Evolutionary conservation across 169 alveolate species (phyloP).

Genomic region (Plasmodium ovale): DNA sequence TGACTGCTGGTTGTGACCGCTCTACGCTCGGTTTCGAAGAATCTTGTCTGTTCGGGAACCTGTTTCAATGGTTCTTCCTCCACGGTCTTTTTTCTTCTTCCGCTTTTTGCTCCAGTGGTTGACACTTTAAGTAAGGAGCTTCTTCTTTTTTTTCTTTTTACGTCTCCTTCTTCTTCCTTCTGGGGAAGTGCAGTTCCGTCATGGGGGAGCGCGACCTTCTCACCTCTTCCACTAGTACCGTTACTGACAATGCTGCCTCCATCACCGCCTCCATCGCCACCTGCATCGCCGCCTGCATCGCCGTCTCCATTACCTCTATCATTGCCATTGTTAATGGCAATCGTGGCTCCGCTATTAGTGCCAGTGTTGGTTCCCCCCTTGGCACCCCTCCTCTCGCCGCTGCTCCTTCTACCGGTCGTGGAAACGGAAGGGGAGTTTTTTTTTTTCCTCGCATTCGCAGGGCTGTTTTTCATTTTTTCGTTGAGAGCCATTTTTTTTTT

Average conservation of each 20-base stretch:
- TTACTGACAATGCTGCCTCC: background rate
- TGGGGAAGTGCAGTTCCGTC: no score
- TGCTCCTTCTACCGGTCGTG: background rate
- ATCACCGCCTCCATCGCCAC: background rate
- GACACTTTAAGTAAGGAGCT: background rate
- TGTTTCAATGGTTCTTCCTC: background rate
- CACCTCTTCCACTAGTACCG: background rate
- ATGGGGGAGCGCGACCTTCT: no score
- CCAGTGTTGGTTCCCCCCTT: background rate
- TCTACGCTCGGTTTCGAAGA: no score
- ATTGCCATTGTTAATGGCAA: no score
- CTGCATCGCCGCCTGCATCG: no score
- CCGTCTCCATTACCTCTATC: background rate
- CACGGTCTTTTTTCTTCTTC: background rate
- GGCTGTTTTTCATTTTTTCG: conserved; percentile 9
- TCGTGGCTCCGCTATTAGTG: background rate
- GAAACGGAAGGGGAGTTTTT: background rate
- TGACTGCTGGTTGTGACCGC: no score
- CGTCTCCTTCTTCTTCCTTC: background rate
- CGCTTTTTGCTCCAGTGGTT: background rate
- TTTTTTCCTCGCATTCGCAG: conserved; percentile 24
- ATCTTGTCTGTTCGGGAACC: no score
- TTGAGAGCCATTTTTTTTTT: conserved; percentile 20
- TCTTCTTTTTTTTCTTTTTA: background rate
- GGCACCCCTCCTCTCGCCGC: background rate